Conservation (phyloP, 2,329 filamentous ascomycete genomes). For the Phoma sp. region DNA sequence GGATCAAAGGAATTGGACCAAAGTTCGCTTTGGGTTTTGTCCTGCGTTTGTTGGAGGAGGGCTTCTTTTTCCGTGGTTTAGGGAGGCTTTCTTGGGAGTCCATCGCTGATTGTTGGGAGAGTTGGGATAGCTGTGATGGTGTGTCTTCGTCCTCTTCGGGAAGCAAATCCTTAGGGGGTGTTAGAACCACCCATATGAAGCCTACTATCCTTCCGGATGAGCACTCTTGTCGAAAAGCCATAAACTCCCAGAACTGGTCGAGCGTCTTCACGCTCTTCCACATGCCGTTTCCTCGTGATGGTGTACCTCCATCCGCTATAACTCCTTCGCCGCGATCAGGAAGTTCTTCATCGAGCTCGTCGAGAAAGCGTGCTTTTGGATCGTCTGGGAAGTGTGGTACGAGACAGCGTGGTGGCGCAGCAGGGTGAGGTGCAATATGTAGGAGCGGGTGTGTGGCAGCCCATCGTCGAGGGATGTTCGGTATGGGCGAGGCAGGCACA, state of each 20-base stretch:
- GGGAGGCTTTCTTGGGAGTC: constrained; percentile 24
- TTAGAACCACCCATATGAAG: constrained; percentile 91
- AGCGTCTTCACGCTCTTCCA: constrained; percentile 87
- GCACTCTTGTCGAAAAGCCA: constrained; percentile 95
- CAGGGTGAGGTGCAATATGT: constrained; percentile 71
- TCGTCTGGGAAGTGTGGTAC: constrained; percentile 94
- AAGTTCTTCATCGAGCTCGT: constrained; percentile 86
- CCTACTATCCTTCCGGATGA: constrained; percentile 90
- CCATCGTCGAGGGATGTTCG: constrained; percentile 53
- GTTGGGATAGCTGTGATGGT: constrained; percentile 31
- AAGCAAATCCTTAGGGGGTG: constrained; percentile 59
- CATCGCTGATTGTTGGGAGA: constrained; percentile 26
- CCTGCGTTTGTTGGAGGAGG: constrained; percentile 23
- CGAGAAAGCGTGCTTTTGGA: constrained; percentile 86
- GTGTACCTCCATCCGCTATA: constrained; percentile 48
- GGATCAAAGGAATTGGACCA: constrained; percentile 68
- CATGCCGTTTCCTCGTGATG: constrained; percentile 63
- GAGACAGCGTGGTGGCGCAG: constrained; percentile 79
- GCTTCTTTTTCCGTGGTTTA: constrained; percentile 24
- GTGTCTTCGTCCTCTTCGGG: constrained; percentile 40
- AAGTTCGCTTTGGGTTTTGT: constrained; percentile 42
- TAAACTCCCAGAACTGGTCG: constrained; percentile 98
- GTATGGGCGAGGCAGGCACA: constrained; percentile 63
- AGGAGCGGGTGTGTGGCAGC: constrained; percentile 73
- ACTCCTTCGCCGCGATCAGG: constrained; percentile 57